A percentile compares a stretch with the other conserved stretches of the same genome.
Evolutionary conservation across 1,139 yeast genomes (phyloP).

Genomic region (Hansenula sp.): DNA sequence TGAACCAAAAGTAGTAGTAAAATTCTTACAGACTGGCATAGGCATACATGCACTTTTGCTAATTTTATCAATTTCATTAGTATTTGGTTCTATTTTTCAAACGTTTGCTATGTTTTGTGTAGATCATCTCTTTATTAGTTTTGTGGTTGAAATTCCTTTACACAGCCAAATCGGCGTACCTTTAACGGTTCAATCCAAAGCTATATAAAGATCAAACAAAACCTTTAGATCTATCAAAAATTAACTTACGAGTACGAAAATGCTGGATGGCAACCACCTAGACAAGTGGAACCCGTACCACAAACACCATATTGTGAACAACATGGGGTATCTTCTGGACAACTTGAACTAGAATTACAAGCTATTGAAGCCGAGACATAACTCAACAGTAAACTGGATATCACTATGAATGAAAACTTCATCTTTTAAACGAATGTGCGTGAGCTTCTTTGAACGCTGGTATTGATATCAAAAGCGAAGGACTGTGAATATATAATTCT

Average conservation of each 20-base stretch:
- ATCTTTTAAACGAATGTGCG: not conserved
- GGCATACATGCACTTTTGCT: slow-evolving; percentile 58
- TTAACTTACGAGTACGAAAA: slow-evolving; percentile 34
- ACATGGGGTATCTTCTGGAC: slow-evolving; percentile 75
- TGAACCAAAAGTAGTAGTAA: slow-evolving; percentile 36
- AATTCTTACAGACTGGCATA: slow-evolving; percentile 44
- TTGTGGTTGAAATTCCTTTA: too few species aligned
- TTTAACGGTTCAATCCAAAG: not conserved
- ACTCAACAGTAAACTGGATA: not conserved
- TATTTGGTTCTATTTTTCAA: too few species aligned
- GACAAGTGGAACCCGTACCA: slow-evolving; percentile 77
- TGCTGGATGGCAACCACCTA: slow-evolving; percentile 68
- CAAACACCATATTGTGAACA: slow-evolving; percentile 84
- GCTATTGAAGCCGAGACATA: slow-evolving; percentile 11
- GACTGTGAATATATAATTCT: not conserved
- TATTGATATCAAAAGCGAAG: not conserved
- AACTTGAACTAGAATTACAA: slow-evolving; percentile 31
- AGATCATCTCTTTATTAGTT: not conserved
- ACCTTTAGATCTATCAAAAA: not conserved
- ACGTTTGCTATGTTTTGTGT: too few species aligned
- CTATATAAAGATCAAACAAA: too few species aligned
- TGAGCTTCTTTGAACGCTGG: too few species aligned
- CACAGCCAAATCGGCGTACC: not conserved
- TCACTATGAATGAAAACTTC: not conserved
- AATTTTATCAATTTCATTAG: too few species aligned